Evolutionary conservation across 2,329 filamentous ascomycete species (phyloP), one percentile per base, ranked within the genome.

Genomic region (Aspergillus carbonarius): DNA sequence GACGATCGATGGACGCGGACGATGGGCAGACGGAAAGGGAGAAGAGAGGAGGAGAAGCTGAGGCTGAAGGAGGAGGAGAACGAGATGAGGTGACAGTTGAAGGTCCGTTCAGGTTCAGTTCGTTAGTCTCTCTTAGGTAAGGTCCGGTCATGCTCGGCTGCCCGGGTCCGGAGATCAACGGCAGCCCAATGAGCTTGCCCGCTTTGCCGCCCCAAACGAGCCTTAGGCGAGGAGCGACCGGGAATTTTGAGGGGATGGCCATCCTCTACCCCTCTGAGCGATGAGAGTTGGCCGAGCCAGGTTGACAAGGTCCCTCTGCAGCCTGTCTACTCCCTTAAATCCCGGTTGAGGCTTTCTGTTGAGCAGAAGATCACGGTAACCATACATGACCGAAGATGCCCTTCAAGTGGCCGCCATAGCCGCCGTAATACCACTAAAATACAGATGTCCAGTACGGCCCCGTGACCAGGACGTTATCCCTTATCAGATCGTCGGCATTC

Each of bases 191-290:
- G 51, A 67, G 70, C 70, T 69, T 68, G 68, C 70, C 66, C 57
- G 65, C 65, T 60, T 71, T 72, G 64, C 65, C 72, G 71, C 72
- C 63, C 65, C 67, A 74, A 72, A 71, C 71, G 70, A 74, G 63
- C 59, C 54, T 59, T 65, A 71, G 67, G 58, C 68, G 63, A 70
- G 62, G 65, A 63, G 56, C 60, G 65, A 65, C 55, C 17, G 18
- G 42, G 37, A n/a, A 27, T 9, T 7, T 9, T 8, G 23, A 30
- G 13, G 15, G 8, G 13, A 17, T 25, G 25, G 25, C n/a, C n/a
- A 17, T 15, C 15, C 25, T 32, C 30, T 9, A 32, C 8, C 9
- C 8, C 9, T 32, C 9, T 10, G 9, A 32, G 30, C 7, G 30
- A 32, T 12, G 9, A 10, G 30, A 1, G 30, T 32, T 7, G 10